phyloP scores from a whole-genome alignment of 73 alveolate genomes.

The Breviolum minutum region DNA sequence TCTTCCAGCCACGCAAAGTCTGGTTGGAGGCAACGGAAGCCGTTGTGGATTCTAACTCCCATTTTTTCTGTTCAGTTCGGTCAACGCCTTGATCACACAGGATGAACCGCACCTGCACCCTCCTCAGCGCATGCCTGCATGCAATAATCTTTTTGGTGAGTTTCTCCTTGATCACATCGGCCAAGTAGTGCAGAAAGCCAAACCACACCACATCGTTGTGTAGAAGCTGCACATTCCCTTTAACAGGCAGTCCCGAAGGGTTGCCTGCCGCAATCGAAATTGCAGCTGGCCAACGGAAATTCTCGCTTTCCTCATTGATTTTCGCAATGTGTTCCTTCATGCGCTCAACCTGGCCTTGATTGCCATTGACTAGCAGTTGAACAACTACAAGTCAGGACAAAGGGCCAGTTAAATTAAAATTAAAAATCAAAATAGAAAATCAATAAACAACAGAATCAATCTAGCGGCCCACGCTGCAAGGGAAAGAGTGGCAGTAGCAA shows the following conservation, averaged over 20 bases:
- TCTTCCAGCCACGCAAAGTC: not conserved
- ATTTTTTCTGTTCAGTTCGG: not conserved
- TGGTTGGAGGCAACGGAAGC: not conserved
- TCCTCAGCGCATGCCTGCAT: not conserved
- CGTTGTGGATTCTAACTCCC: not conserved
- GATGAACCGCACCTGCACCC: not conserved
- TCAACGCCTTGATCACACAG: not conserved
- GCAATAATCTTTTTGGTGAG: not conserved
- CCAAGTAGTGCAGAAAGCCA: not conserved
- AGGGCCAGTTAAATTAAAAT: not conserved
- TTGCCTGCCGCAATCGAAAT: no score
- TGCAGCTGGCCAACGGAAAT: no score
- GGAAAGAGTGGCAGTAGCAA: not conserved
- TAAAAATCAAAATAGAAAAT: no score
- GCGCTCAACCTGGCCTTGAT: no score
- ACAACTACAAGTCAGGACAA: not conserved
- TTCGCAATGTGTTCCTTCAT: no score
- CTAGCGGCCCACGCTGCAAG: not conserved
- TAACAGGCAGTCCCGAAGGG: not conserved
- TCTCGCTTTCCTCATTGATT: no score
- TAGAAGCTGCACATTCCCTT: not conserved
- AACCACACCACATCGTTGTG: not conserved
- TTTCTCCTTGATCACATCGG: not conserved
- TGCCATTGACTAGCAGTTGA: no score
- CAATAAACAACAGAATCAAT: not conserved